These are phyloP conservation scores for Tricladium varicosporioides DNA, from an alignment of 2,329 filamentous ascomycete genomes.

Conservation along the genomic window DNA sequence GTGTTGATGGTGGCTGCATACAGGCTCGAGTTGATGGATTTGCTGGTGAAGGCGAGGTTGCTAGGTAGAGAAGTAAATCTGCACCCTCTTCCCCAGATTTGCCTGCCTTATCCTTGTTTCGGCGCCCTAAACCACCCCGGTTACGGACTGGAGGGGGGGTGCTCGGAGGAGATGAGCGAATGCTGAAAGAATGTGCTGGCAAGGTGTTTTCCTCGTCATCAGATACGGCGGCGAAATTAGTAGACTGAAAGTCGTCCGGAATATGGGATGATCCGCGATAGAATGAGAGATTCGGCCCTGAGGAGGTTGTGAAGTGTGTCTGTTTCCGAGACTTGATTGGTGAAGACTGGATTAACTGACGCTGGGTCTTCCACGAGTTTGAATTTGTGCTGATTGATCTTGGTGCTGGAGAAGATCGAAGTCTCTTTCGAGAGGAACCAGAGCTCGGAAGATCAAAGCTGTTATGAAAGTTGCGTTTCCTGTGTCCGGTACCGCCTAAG, in stretches of 20 bases:
- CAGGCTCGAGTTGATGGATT: slow-evolving; percentile 52
- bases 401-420: slow-evolving; percentile 63
- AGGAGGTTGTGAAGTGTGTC: slow-evolving; percentile 69
- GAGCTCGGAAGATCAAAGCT: slow-evolving; percentile 52
- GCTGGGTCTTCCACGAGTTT: slow-evolving; percentile 71
- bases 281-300: slow-evolving; percentile 74
- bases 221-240: slow-evolving; percentile 60
- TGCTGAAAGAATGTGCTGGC: slow-evolving; percentile 71
- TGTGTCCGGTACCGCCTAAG: slow-evolving; percentile 63
- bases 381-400: slow-evolving; percentile 53
- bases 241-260: slow-evolving; percentile 58
- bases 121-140: slow-evolving; percentile 46
- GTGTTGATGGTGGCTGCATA: slow-evolving; percentile 73
- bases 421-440: slow-evolving; percentile 64
- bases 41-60: slow-evolving; percentile 86
- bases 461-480: slow-evolving; percentile 61
- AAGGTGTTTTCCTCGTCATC: slow-evolving; percentile 85
- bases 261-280: slow-evolving; percentile 59
- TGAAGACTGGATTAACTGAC: slow-evolving; percentile 80
- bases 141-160: slow-evolving; percentile 71
- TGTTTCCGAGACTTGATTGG: slow-evolving; percentile 77
- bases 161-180: slow-evolving; percentile 77
- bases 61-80: slow-evolving; percentile 78
- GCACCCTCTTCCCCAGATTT: slow-evolving; percentile 76
- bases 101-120: slow-evolving; percentile 49